Conservation (phyloP, 352 stramenopile species). For the Plasmopara viticola region DNA sequence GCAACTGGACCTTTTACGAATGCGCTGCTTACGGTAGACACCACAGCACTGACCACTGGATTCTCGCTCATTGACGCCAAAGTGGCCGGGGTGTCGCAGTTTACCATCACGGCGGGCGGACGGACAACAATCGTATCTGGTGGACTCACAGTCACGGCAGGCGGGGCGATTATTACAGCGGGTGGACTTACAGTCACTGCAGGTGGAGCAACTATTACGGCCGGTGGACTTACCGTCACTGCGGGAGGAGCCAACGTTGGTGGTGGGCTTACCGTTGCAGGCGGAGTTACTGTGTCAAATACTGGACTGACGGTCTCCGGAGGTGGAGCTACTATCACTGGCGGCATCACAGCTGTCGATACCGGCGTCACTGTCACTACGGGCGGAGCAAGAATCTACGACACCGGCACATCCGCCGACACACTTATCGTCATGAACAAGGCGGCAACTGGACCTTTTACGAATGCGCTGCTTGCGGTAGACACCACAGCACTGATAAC, state of each 20-base stretch:
- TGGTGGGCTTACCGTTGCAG: neutral
- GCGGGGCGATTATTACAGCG: constrained; percentile 11
- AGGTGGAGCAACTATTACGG: constrained; percentile 6
- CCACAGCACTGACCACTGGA: neutral
- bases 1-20: neutral
- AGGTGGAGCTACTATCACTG: no score
- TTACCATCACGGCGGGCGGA: constrained; percentile 4
- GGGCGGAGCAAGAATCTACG: no score
- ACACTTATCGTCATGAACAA: no score
- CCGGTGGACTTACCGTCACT: constrained; percentile 1
- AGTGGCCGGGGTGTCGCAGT: neutral
- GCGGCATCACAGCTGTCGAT: no score
- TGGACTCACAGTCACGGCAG: constrained; percentile 14
- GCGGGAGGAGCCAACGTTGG: constrained; percentile 6
- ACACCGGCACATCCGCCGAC: no score
- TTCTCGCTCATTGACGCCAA: neutral
- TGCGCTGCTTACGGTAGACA: constrained; percentile 5
- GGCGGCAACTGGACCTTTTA: constrained; percentile 2
- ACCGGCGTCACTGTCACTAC: no score
- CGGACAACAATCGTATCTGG: constrained; percentile 13
- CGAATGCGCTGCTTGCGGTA: constrained; percentile 5
- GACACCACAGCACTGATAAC: constrained; percentile 10
- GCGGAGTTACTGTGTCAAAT: constrained; percentile 8
- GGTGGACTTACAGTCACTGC: constrained; percentile 4
- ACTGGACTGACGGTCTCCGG: no score